A percentile compares a stretch with the other conserved stretches of the same genome.
phyloP scores from a whole-genome alignment of 2,329 filamentous ascomycete genomes.

The Fusarium avenaceum region DNA sequence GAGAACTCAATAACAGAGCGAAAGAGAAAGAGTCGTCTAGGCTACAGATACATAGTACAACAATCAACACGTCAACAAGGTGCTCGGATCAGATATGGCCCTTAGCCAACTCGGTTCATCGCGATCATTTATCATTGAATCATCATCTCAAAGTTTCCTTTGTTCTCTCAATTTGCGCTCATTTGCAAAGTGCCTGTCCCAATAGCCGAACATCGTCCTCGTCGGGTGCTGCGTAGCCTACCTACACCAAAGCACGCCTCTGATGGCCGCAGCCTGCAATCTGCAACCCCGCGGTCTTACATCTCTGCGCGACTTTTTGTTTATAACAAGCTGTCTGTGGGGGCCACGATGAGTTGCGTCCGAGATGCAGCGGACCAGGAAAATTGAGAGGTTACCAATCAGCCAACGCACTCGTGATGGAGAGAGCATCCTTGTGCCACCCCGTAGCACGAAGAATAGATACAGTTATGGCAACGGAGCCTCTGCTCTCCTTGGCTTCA shows the following conservation, averaged over 20 bases:
- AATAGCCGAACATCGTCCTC: constrained; percentile 24
- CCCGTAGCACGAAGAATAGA: constrained; percentile 19
- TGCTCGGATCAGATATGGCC: constrained; percentile 38
- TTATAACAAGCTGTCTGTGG: constrained; percentile 17
- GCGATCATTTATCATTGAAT: not conserved
- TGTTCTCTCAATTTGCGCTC: constrained; percentile 20
- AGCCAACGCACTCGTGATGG: constrained; percentile 33
- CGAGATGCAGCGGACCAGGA: constrained; percentile 36
- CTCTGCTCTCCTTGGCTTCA: constrained; percentile 24
- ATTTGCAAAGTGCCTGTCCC: constrained; percentile 1
- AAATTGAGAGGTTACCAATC: constrained; percentile 33
- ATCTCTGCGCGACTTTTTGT: constrained; percentile 45
- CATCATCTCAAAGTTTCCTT: constrained; percentile 23
- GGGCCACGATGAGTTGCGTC: constrained; percentile 34
- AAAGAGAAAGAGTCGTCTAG: not conserved
- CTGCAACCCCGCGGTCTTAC: constrained; percentile 15
- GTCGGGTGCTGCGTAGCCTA: constrained; percentile 14
- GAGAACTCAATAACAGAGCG: not conserved
- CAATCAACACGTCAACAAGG: constrained; percentile 12
- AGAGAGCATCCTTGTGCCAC: constrained; percentile 26
- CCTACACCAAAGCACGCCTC: not conserved
- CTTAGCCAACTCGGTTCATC: constrained; percentile 8
- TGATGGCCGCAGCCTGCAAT: not conserved
- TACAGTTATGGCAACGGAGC: constrained; percentile 10
- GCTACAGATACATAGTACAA: constrained; percentile 2